A percentile compares a stretch with the other conserved stretches of the same genome.
Evolutionary conservation across 805 yeast species (phyloP).

Genomic region (Spathaspora hagerdaliae): DNA sequence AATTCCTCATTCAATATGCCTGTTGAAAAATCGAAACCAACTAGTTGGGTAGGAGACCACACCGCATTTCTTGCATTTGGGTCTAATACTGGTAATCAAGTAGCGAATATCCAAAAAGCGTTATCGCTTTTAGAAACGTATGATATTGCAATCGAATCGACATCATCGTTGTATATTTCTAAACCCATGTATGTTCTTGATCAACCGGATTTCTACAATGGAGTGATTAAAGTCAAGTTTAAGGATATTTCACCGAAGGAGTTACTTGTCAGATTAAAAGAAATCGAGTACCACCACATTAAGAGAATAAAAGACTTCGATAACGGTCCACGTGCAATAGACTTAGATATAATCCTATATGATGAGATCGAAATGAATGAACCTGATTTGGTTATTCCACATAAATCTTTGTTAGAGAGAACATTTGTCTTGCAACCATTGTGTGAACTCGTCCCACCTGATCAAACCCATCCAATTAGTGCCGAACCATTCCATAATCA

Average conservation of each 20-base stretch:
- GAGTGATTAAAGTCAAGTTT: constrained; percentile 69
- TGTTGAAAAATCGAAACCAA: constrained; percentile 9
- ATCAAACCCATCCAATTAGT: constrained; percentile 73
- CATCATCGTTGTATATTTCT: constrained; percentile 81
- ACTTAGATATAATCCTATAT: constrained; percentile 79
- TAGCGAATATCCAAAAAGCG: constrained; percentile 57
- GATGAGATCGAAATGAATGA: constrained; percentile 56
- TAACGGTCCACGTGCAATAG: constrained; percentile 91
- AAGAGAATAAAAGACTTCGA: constrained; percentile 72
- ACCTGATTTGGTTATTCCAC: constrained; percentile 71
- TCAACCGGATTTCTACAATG: constrained; percentile 81
- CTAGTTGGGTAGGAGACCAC: constrained; percentile 26
- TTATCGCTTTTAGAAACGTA: constrained; percentile 41
- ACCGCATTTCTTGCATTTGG: constrained; percentile 83
- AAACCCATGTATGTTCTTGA: constrained; percentile 88
- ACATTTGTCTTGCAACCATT: constrained; percentile 88
- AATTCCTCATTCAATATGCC: constrained; percentile 29
- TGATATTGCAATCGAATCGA: constrained; percentile 45
- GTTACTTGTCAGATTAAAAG: constrained; percentile 58
- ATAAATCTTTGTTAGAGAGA: constrained; percentile 81
- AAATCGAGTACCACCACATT: constrained; percentile 71
- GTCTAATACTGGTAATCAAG: constrained; percentile 73
- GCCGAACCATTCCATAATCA: constrained; percentile 77
- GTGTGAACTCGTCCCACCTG: constrained; percentile 72
- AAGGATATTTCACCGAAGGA: constrained; percentile 54